phyloP scores from a whole-genome alignment of 306 rosid genomes.

The Quercus rubra region DNA sequence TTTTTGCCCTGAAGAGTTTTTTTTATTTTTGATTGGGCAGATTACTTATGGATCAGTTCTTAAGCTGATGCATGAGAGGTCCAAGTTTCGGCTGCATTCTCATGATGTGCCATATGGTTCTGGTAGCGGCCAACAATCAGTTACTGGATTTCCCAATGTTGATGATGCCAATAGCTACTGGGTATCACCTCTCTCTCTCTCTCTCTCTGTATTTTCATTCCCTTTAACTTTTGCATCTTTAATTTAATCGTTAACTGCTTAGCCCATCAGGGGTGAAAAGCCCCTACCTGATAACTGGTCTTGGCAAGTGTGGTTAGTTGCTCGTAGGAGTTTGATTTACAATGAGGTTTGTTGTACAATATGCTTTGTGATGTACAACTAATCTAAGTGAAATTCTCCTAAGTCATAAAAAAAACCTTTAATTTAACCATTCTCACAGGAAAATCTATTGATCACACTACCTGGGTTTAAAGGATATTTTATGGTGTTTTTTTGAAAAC shows the following conservation, averaged over 20 bases:
- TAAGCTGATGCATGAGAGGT: conserved; percentile 92
- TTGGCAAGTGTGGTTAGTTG: too few species aligned
- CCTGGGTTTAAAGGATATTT: not conserved
- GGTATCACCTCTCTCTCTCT: conserved; percentile 36
- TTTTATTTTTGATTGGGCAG: conserved; percentile 30
- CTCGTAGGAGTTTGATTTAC: too few species aligned
- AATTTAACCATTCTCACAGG: not conserved
- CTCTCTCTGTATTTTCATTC: not conserved
- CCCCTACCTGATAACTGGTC: too few species aligned
- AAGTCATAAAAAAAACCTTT: not conserved
- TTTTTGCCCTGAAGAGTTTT: not conserved
- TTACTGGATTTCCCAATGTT: conserved; percentile 81
- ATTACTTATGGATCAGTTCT: conserved; percentile 79
- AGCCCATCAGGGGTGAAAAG: too few species aligned
- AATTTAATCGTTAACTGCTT: too few species aligned
- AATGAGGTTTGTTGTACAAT: too few species aligned
- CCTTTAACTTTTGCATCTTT: too few species aligned
- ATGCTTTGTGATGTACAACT: too few species aligned
- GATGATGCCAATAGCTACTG: conserved; percentile 97
- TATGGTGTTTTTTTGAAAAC: not conserved
- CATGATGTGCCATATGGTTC: conserved; percentile 99
- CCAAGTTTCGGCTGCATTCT: conserved; percentile 87
- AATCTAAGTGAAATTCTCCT: too few species aligned
- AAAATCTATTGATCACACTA: not conserved
- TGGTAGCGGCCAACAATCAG: conserved; percentile 99